Evolutionary conservation across 345 rosid species (phyloP), one percentile per base, ranked within the genome.

Genomic region (Acer yangbiense): DNA sequence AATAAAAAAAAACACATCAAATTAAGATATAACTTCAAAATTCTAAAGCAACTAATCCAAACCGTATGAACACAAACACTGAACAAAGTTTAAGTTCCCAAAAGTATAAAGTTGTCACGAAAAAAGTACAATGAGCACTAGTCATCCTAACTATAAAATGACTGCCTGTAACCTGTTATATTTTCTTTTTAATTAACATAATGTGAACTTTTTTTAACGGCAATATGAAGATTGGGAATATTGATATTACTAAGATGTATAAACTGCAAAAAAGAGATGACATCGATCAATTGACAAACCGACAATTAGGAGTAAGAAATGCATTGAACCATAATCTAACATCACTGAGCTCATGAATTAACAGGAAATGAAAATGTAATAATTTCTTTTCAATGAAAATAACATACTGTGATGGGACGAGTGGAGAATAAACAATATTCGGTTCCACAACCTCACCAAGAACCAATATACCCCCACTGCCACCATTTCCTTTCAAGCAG

Each of bases 391-490:
- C n/a, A 76, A 43, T 21, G 68, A 63, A 60, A 62, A 65, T 18
- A 58, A 84, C 95, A 77, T 86, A 94, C 99, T 90, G 98, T 75
- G 95, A 88, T 23, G 90, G 89, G 74, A 93, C 91, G 6, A 97
- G 93, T 0, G 99, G 97, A 76, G 95, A 89, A 81, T 90, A 97
- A 83, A 93, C 92, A 20, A 94, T 90, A 85, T 88, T 89, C 20
- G 99, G 99, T 77, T 88, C 97, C 78, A 97, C 82, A 78, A 93
- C 88, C 85, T 94, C 98, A 65, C 99, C 99, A 77, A 97, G 93
- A 82, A 97, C 98, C 83, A 97, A 82, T 80, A 94, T 84, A 27
- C 99, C 99, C 61, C 99, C 99, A 0, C 99, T 97, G 32, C 76
- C 75, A 68, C 84, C 87, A 35, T 83, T 91, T 58, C 99, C 99